These are phyloP conservation scores for Canavalia gladiata DNA, from an alignment of 306 rosid species.

Conservation along the genomic window DNA sequence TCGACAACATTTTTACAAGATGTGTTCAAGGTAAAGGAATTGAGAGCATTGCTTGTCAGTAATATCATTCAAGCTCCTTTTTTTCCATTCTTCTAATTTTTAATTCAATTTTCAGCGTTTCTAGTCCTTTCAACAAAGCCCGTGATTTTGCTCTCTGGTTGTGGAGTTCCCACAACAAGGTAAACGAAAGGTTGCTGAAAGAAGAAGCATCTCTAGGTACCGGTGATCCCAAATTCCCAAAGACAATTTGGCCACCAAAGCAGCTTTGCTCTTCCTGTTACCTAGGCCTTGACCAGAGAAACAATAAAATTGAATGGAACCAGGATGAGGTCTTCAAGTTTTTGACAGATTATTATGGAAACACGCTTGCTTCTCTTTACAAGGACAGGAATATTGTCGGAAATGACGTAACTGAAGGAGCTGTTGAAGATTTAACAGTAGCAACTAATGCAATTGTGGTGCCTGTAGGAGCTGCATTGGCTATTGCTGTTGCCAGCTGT, in stretches of 20 bases:
- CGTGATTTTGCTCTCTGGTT: conserved; percentile 88
- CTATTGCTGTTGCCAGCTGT: conserved; percentile 96
- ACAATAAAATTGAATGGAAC: conserved; percentile 71
- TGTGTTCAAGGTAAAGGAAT: conserved; percentile 79
- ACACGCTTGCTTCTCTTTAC: conserved; percentile 67
- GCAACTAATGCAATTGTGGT: conserved; percentile 80
- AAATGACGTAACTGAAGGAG: conserved; percentile 48
- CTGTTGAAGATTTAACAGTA: conserved; percentile 65
- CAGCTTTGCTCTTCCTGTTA: conserved; percentile 85
- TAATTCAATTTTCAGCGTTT: conserved; percentile 61
- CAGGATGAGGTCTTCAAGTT: conserved; percentile 70
- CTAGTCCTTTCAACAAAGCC: conserved; percentile 81
- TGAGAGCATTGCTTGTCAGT: background rate
- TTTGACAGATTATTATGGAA: conserved; percentile 71
- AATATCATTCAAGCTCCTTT: conserved; percentile 34
- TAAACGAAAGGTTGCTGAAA: conserved; percentile 77
- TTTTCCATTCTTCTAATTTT: conserved; percentile 44
- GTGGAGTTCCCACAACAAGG: conserved; percentile 88
- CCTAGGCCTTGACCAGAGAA: conserved; percentile 53
- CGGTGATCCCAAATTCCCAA: conserved; percentile 92
- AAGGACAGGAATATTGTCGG: conserved; percentile 56
- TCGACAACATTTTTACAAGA: conserved; percentile 83
- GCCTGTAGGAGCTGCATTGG: conserved; percentile 97
- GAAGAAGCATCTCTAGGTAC: conserved; percentile 80
- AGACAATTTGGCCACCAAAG: conserved; percentile 89